A percentile compares a stretch with the other conserved stretches of the same genome.
Evolutionary conservation across 176 grass and related monocot genomes (phyloP).

Genomic region (Carex myosuroides): DNA sequence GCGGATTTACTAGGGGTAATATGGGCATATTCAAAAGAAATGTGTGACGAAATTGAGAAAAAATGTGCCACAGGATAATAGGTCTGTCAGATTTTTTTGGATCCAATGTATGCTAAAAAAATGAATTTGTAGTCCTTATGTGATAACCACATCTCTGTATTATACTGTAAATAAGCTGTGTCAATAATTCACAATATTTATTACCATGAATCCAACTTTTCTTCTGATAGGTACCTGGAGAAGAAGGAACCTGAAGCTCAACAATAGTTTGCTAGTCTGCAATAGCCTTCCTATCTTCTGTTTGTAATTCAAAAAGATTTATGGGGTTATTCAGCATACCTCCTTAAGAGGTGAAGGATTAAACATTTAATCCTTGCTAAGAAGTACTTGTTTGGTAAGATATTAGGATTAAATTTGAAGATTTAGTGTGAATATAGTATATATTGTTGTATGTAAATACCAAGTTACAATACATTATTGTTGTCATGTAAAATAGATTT

Average conservation of each 20-base stretch:
- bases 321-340: no score
- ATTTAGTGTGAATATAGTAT: no score
- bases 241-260: slow-evolving; percentile 51
- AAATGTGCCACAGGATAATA: not conserved
- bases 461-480: no score
- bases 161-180: not conserved
- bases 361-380: no score
- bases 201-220: not conserved
- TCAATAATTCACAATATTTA: not conserved
- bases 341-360: no score
- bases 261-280: not conserved
- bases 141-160: not conserved
- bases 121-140: not conserved
- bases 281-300: not conserved
- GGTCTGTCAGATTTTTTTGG: not conserved
- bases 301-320: slow-evolving; percentile 28
- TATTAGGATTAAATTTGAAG: no score
- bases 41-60: not conserved
- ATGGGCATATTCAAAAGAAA: not conserved
- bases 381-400: no score
- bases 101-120: not conserved
- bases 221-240: slow-evolving; percentile 41
- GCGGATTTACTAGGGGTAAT: not conserved
- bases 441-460: no score
- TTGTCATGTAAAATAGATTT: no score